phyloP scores from a whole-genome alignment of 2,329 filamentous ascomycete species.

The Fusarium anguioides region DNA sequence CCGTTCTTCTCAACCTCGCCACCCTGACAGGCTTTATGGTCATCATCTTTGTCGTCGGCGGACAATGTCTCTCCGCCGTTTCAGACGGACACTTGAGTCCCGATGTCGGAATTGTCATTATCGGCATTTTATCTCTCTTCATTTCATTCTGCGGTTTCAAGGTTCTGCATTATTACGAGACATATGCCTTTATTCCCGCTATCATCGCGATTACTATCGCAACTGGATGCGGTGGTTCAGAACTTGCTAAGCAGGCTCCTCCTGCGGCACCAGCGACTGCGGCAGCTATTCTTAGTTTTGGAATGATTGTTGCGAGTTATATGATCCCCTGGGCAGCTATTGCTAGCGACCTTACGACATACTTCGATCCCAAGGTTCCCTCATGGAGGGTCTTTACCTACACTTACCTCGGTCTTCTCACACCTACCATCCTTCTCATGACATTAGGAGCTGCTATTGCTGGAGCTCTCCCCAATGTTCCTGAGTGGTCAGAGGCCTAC shows the following conservation, averaged over 20 bases:
- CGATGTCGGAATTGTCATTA: constrained; percentile 70
- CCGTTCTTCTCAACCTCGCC: constrained; percentile 70
- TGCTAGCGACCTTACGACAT: constrained; percentile 70
- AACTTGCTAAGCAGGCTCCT: constrained; percentile 60
- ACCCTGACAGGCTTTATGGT: constrained; percentile 73
- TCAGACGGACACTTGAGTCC: constrained; percentile 60
- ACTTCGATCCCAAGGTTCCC: constrained; percentile 66
- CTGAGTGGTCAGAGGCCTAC: constrained; percentile 66
- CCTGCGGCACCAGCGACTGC: constrained; percentile 56
- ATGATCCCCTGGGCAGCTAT: constrained; percentile 71
- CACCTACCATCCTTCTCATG: constrained; percentile 70
- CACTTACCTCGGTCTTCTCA: constrained; percentile 64
- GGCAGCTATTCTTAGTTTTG: constrained; percentile 64
- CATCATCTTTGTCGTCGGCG: constrained; percentile 70
- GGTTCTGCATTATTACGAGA: constrained; percentile 67
- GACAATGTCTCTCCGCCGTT: constrained; percentile 67
- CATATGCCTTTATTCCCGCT: constrained; percentile 67
- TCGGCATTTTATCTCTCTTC: constrained; percentile 65
- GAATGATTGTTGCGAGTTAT: constrained; percentile 70
- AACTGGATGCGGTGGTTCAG: constrained; percentile 63
- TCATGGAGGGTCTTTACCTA: constrained; percentile 66
- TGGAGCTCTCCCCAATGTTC: constrained; percentile 65
- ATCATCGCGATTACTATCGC: constrained; percentile 66
- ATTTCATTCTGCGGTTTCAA: constrained; percentile 72
- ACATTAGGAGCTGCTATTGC: constrained; percentile 72